These are phyloP conservation scores for Septoria linicola DNA, from an alignment of 2,329 filamentous ascomycete species.

Conservation along the genomic window DNA sequence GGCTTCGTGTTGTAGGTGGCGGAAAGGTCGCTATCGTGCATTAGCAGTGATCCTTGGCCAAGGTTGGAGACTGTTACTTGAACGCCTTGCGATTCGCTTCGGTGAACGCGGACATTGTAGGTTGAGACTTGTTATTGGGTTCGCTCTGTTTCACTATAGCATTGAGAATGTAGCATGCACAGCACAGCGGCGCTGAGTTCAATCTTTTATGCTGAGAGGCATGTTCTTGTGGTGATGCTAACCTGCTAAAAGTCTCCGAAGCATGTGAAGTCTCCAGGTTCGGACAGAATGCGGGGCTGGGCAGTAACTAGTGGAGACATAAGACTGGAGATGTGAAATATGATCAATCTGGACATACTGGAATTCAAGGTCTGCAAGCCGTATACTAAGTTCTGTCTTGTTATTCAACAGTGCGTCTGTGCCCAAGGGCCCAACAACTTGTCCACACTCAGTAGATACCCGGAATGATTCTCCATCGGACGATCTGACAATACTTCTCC, in stretches of 20 bases:
- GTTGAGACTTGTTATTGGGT: no score
- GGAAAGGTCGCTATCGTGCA: conserved; percentile 32
- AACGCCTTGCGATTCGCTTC: conserved; percentile 39
- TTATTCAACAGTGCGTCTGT: not conserved
- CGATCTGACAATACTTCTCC: conserved; percentile 81
- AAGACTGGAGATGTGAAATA: no score
- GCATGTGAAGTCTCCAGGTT: no score
- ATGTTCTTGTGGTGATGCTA: no score
- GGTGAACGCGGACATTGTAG: conserved; percentile 36
- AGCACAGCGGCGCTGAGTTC: no score
- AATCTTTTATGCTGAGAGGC: no score
- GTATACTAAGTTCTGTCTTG: not conserved
- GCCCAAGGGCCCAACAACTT: not conserved
- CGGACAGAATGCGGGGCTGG: no score
- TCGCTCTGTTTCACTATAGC: no score
- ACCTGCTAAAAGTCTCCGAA: no score
- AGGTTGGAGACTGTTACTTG: conserved; percentile 27
- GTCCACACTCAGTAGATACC: conserved; percentile 65
- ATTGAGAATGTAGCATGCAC: no score
- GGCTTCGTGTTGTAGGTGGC: conserved; percentile 35
- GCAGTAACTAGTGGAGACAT: no score
- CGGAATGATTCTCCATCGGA: conserved; percentile 79
- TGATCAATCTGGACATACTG: no score
- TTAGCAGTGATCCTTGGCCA: conserved; percentile 3
- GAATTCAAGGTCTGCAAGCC: not conserved